Base-by-base conservation (phyloP, 2,329 filamentous ascomycete species). In the Colletotrichum tanaceti region DNA sequence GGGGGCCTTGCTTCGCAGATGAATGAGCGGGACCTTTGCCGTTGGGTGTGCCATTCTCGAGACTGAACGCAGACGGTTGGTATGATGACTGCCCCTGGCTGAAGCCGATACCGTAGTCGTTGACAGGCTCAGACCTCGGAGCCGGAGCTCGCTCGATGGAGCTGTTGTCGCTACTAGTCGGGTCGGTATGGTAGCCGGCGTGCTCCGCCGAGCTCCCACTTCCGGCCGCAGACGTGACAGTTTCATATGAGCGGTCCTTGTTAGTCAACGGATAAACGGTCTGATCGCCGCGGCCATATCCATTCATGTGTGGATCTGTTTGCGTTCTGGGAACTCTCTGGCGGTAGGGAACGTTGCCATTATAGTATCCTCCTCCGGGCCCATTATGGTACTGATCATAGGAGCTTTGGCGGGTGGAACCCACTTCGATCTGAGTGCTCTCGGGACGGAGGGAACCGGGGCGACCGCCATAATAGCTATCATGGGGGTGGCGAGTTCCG, bases 101-200 rank as follows among this genome's bases (percentile, higher is more conserved):
- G 74, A 87, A 86, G 50, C 81, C 83, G 71, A 90, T 90, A 58
- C 91, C 91, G 73, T 93, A 93, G 71, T 85, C 86, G 62, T 91
- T 90, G 6, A 80, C 75, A 9, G 85, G 84, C 57, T 89, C 86
- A 35, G 74, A 75, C 32, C 84, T 86, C 73, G 87, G 86, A 43
- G 84, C 81, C 5, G 84, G 83, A 59, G 89, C 83, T 70, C 93
- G 90, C 76, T 97, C 93, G 73, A 97, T 88, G 1, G 93, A 97
- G 81, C 93, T 97, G 81, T 97, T 97, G 76, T 97, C 92, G 76
- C 94, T 97, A 81, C 92, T 96, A 64, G 86, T 82, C 49, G 93
- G 94, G 76, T 97, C 94, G 68, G 93, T 97, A 72, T 91, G 90
- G 78, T 96, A 94, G 64, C 90, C 90, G 76, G 88, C 90, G 14